Conservation (phyloP, 2,329 filamentous ascomycete species). For the Endocalyx cinctus region DNA sequence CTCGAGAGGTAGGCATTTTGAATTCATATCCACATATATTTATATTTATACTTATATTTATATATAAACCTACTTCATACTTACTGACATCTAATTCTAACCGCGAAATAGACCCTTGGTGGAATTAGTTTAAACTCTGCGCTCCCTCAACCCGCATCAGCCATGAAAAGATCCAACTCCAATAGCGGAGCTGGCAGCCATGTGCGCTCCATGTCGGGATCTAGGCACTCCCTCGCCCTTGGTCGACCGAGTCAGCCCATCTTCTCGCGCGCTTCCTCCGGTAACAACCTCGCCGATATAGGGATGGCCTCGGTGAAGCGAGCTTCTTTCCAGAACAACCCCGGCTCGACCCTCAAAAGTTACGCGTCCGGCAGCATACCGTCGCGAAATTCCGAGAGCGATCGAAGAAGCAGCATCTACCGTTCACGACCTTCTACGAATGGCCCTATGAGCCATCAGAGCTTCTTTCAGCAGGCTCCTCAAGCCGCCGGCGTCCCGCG, state of each 20-base stretch:
- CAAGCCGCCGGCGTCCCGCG: slow-evolving; percentile 75
- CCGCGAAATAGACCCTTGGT: slow-evolving; percentile 77
- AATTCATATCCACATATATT: too few relatives aligned
- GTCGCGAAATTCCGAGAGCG: slow-evolving; percentile 45
- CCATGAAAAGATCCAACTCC: slow-evolving; percentile 88
- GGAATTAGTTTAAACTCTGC: slow-evolving; percentile 76
- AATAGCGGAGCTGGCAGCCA: slow-evolving; percentile 68
- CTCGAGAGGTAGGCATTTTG: slow-evolving; percentile 86
- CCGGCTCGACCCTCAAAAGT: slow-evolving; percentile 61
- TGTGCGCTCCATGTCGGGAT: slow-evolving; percentile 76
- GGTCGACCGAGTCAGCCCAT: slow-evolving; percentile 79
- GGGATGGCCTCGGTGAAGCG: slow-evolving; percentile 82
- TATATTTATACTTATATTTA: too few relatives aligned
- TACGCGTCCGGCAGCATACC: slow-evolving; percentile 54
- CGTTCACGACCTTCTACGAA: slow-evolving; percentile 62
- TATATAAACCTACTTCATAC: too few relatives aligned
- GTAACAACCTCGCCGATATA: slow-evolving; percentile 71
- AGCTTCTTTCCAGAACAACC: slow-evolving; percentile 67
- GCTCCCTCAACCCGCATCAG: slow-evolving; percentile 86
- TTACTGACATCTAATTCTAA: too few relatives aligned
- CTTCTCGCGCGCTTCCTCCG: slow-evolving; percentile 81
- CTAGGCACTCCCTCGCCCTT: slow-evolving; percentile 80
- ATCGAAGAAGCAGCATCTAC: slow-evolving; percentile 79
- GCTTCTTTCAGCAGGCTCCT: slow-evolving; percentile 88
- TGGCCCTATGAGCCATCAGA: slow-evolving; percentile 73